Evolutionary conservation across 2,329 filamentous ascomycete genomes (phyloP), one percentile per base, ranked within the genome.

Genomic region (Cyanodermella asteris): DNA sequence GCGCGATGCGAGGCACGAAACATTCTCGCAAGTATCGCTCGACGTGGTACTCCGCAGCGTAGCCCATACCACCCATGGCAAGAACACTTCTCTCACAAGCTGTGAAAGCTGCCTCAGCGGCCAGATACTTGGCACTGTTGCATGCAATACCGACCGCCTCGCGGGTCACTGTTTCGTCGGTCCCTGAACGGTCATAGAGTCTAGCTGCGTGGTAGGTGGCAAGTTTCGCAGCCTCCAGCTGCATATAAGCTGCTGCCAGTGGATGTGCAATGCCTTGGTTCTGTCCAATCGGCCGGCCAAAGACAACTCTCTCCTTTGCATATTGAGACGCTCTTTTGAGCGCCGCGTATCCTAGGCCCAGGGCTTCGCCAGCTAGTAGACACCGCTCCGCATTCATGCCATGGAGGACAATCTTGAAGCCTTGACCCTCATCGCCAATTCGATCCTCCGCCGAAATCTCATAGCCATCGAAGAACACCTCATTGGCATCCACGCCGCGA

Each of bases 381-480:
- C 73, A 77, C 3, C 74, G 57, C 43, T 81, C 74, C 1, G 74
- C 73, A 34, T 81, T 81, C 71, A 81, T 77, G 3, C 75, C 73
- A 37, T 78, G 71, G 13, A 81, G 59, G 26, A 81, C 64, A 28
- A 80, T 72, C 38, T 70, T 72, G 56, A 90, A 90, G 0, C 80
- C 78, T 29, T 75, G 59, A 5, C 70, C 68, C 43, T 87, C 73
- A 16, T 62, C 42, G 1, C 78, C 78, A 20, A 90, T 64, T 1
- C 84, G 50, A 0, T 65, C 55, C 20, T 65, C 55, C 0, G 58
- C 57, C 0, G 71, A 64, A 9, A 87, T 64, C 4, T 47, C 44
- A 44, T 82, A 90, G 35, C 71, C 64, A 44, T 87, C 75, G 42
- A 90, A 87, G 46, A 90, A 90, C 2, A 90, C 72, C 41, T 87